Base-by-base conservation (phyloP, 192 early-diverging fungal genomes). In the Backusella sp. region DNA sequence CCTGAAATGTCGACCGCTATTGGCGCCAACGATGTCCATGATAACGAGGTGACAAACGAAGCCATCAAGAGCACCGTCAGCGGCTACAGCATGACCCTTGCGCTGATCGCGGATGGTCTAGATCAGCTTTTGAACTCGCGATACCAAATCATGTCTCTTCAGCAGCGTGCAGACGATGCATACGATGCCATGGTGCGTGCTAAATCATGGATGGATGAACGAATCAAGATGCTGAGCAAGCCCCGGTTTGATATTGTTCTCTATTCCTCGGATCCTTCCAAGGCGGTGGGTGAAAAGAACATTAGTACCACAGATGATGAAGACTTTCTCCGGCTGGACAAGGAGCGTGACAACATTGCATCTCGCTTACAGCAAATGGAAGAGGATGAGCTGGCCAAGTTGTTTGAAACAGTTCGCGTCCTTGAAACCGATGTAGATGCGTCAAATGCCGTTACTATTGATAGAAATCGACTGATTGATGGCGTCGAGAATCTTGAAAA, bases 261-360 rank as follows among this genome's bases (percentile, higher is more conserved):
- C 23, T 71, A 71, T 71, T 42, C 65, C 14, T 26, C 37, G 3
- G 44, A 68, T 30, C 12, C 62, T 53, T 4, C 21, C 17, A 28
- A 66, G 17, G 28, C 65, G 23, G 21, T 12, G 1, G 35, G 35
- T 21, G 30, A 42, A 14, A 37, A 73, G 14, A 52, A 74, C 6
- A 36, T 30, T 21, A 62, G 70, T 9, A 39, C 65, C 52, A 37
- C 78, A 32, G 70, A 78, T 65, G 77, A 82, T 34, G 77, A 73
- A 12, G 73, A 76, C 19, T 46, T 83, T 21, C 35, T 71, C 8
- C 77, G 82, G 0, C 65, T 83, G n/a, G 82, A 83, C 42, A 83
- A 83, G 49, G 82, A 83, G 49, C 62, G 78, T 14, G 82, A 79
- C 28, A 41, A 62, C 36, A 76, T 79, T 39, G 73, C 65, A n/a